phyloP scores from a whole-genome alignment of 1,284 basidiomycete genomes.

The Irpex lacteus region DNA sequence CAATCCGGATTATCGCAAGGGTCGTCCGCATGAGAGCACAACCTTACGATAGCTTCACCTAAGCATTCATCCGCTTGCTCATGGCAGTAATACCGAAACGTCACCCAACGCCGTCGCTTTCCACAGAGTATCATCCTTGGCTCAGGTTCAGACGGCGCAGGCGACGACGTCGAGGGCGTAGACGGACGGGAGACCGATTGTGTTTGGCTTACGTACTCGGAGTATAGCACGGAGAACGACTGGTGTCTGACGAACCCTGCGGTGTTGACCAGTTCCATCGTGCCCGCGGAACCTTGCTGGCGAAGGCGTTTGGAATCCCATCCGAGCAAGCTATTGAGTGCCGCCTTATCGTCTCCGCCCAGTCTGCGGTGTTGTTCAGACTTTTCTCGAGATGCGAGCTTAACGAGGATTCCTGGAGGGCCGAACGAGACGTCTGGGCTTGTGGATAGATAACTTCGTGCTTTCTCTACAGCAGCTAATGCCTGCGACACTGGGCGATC shows the following conservation, averaged over 20 bases:
- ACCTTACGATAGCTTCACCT: slow-evolving; percentile 39
- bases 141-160: no score
- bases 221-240: slow-evolving; percentile 51
- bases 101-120: slow-evolving; percentile 42
- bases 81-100: slow-evolving; percentile 45
- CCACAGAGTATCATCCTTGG: slow-evolving; percentile 24
- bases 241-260: slow-evolving; percentile 60
- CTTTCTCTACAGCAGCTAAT: slow-evolving; percentile 39
- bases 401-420: slow-evolving; percentile 44
- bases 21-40: slow-evolving; percentile 31
- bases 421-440: slow-evolving; percentile 46
- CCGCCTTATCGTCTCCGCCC: slow-evolving; percentile 54
- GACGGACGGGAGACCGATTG: slow-evolving; percentile 4
- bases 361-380: slow-evolving; percentile 32
- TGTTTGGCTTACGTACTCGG: slow-evolving; percentile 38
- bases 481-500: slow-evolving; percentile 33
- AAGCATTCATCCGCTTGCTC: slow-evolving; percentile 36
- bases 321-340: slow-evolving; percentile 50
- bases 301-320: slow-evolving; percentile 47
- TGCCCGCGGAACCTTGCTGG: slow-evolving; percentile 24
- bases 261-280: slow-evolving; percentile 46
- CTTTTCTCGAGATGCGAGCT: slow-evolving; percentile 48
- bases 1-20: slow-evolving; percentile 44
- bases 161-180: background rate
- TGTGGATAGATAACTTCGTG: slow-evolving; percentile 44